A percentile compares a stretch with the other conserved stretches of the same genome.
phyloP scores from a whole-genome alignment of 75 land plant genomes.

The Picea glauca region DNA sequence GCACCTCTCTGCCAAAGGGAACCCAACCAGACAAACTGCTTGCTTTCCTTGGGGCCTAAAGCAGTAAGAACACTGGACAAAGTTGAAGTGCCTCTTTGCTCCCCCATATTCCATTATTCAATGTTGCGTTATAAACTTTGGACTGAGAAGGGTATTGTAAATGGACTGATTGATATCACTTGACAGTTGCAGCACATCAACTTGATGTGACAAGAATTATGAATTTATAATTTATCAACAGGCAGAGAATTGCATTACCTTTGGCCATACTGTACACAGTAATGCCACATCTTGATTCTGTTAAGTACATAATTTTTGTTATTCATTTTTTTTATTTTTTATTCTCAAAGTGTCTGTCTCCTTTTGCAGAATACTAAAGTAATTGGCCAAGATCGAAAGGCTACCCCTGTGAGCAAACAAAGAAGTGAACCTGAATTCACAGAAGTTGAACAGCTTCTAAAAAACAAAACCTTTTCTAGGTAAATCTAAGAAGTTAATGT shows the following conservation, averaged over 20 bases:
- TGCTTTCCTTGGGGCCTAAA: neutral
- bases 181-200: neutral
- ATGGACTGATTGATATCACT: neutral
- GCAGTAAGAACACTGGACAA: neutral
- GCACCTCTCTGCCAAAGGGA: neutral
- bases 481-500: neutral
- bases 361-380: conserved; percentile 6
- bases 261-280: neutral
- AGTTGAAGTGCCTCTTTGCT: neutral
- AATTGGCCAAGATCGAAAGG: neutral
- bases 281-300: neutral
- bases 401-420: neutral
- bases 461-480: conserved; percentile 8
- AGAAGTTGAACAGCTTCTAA: neutral
- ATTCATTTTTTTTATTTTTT: neutral
- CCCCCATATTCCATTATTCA: neutral
- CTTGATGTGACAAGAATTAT: neutral
- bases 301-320: neutral
- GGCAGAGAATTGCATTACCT: neutral
- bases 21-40: neutral
- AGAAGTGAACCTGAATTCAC: neutral
- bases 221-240: too few relatives aligned
- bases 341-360: neutral
- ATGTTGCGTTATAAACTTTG: neutral
- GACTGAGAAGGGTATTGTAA: neutral